Evolutionary conservation across 352 stramenopile genomes (phyloP).

Genomic region (Pythium brachiatum): DNA sequence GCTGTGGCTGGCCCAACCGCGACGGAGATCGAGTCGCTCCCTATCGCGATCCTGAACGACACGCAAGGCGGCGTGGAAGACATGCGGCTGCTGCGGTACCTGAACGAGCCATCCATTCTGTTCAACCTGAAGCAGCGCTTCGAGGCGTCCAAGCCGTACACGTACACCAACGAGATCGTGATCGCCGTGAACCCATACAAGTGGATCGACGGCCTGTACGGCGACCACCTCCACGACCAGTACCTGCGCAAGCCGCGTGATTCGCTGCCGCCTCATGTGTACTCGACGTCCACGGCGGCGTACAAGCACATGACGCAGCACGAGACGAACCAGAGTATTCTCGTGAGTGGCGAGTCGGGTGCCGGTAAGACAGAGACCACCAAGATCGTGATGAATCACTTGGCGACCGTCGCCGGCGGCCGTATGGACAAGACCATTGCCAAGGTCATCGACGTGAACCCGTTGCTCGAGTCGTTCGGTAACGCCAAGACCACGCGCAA

Average conservation of each 20-base stretch:
- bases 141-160: slow-evolving; percentile 93
- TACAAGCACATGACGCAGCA: slow-evolving; percentile 84
- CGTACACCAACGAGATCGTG: slow-evolving; percentile 97
- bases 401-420: slow-evolving; percentile 77
- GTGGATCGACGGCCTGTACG: slow-evolving; percentile 91
- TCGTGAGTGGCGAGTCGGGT: slow-evolving; percentile 86
- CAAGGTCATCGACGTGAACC: slow-evolving; percentile 91
- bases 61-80: slow-evolving; percentile 78
- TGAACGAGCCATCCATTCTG: slow-evolving; percentile 92
- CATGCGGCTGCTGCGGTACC: slow-evolving; percentile 85
- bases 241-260: slow-evolving; percentile 79
- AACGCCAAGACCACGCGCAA: slow-evolving; percentile 94
- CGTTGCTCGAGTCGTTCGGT: slow-evolving; percentile 92
- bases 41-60: slow-evolving; percentile 79
- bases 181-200: slow-evolving; percentile 98
- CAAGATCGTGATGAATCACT: slow-evolving; percentile 93
- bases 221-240: slow-evolving; percentile 80
- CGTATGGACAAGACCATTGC: slow-evolving; percentile 88
- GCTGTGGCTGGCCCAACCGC: slow-evolving; percentile 70
- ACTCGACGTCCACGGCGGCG: slow-evolving; percentile 80
- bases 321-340: slow-evolving; percentile 83
- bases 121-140: slow-evolving; percentile 93
- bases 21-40: slow-evolving; percentile 80
- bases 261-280: slow-evolving; percentile 74
- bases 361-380: slow-evolving; percentile 97